These are phyloP conservation scores for Leccinum boreale DNA, from an alignment of 768 basidiomycete species.

Conservation along the genomic window DNA sequence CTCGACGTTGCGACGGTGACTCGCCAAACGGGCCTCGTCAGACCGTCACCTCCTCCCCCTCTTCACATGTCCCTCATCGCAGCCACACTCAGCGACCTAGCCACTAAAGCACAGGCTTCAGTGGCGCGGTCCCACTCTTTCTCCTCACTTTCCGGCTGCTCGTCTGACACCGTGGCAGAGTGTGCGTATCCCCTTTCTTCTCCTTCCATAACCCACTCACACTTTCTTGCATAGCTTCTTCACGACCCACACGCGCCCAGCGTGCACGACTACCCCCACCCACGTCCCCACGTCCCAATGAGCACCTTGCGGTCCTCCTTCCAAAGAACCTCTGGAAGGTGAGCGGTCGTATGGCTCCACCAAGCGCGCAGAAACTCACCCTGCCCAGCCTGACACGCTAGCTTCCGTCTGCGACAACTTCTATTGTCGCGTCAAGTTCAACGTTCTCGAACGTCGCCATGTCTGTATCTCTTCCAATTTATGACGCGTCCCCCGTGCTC, in stretches of 20 bases:
- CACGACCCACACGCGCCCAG: conserved; percentile 18
- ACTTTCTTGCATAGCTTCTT: conserved; percentile 13
- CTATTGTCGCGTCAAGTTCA: conserved; percentile 61
- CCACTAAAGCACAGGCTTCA: conserved; percentile 23
- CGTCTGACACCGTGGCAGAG: conserved; percentile 15
- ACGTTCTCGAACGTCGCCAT: conserved; percentile 71
- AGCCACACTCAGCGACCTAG: conserved; percentile 25
- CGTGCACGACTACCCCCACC: conserved; percentile 16
- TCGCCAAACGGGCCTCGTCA: background rate
- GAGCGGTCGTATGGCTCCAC: conserved; percentile 7
- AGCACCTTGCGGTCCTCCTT: conserved; percentile 77
- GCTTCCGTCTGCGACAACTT: conserved; percentile 71
- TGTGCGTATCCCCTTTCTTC: conserved; percentile 4
- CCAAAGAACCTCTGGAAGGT: conserved; percentile 76
- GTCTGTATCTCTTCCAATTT: conserved; percentile 39
- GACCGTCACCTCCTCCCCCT: conserved; percentile 2
- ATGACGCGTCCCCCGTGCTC: conserved; percentile 10
- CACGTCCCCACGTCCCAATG: conserved; percentile 41
- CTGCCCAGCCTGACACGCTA: conserved; percentile 53
- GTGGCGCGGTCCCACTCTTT: conserved; percentile 8
- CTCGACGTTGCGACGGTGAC: conserved; percentile 23
- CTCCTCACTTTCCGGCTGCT: conserved; percentile 7
- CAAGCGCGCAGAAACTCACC: conserved; percentile 12
- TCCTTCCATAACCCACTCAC: background rate
- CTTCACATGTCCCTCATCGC: conserved; percentile 32